Evolutionary conservation across 2,329 filamentous ascomycete genomes (phyloP).

Genomic region (Biscogniauxia sp.): DNA sequence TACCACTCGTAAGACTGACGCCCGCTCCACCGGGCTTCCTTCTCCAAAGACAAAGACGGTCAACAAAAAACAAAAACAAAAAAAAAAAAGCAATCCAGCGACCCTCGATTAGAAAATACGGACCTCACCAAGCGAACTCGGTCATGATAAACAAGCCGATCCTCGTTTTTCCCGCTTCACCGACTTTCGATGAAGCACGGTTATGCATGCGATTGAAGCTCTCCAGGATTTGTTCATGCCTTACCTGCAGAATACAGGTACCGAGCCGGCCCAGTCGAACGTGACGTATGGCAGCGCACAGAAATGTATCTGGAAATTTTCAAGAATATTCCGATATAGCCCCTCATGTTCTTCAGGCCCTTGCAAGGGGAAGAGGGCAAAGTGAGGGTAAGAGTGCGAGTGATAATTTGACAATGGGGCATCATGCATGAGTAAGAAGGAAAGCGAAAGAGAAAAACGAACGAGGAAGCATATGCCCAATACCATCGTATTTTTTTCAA

Average conservation of each 20-base stretch:
- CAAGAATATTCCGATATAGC: conserved; percentile 19
- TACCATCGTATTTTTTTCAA: neutral
- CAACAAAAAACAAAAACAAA: conserved; percentile 18
- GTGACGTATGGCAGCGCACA: conserved; percentile 30
- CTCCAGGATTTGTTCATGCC: conserved; percentile 18
- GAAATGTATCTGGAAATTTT: conserved; percentile 13
- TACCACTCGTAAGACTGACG: conserved; percentile 19
- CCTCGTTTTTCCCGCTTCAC: conserved; percentile 26
- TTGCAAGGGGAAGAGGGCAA: neutral
- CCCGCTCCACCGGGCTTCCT: conserved; percentile 23
- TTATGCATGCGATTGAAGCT: conserved; percentile 24
- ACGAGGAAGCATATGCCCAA: neutral
- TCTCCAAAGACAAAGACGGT: conserved; percentile 15
- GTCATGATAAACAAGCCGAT: conserved; percentile 25
- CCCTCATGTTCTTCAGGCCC: conserved; percentile 25
- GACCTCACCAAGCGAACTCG: conserved; percentile 22
- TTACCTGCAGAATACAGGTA: conserved; percentile 25
- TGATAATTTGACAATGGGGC: neutral
- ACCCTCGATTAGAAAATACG: conserved; percentile 19
- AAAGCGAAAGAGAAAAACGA: neutral
- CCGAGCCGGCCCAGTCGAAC: conserved; percentile 9
- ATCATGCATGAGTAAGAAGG: neutral
- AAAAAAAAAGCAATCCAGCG: conserved; percentile 13
- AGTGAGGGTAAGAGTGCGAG: neutral
- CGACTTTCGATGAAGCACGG: conserved; percentile 22